Base-by-base conservation (phyloP, 352 stramenopile genomes). In the Pythium utonaiense region DNA sequence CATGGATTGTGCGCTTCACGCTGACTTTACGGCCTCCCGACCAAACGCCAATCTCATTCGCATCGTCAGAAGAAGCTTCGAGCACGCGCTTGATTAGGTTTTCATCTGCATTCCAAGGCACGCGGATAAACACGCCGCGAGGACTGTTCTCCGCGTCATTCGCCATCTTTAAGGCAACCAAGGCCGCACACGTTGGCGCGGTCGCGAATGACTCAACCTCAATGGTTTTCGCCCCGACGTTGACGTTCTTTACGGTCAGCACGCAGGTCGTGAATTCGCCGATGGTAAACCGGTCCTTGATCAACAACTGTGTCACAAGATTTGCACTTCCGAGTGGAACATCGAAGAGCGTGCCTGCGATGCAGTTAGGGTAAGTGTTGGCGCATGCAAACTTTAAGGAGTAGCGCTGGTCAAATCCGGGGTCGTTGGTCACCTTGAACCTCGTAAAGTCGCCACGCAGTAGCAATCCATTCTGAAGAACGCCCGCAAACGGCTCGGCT, bases 1-100 rank as follows among this genome's bases (percentile, higher is more conserved):
- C 93, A 30, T 97, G 80, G 31, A 98, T 89, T 27, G 74, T 92
- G 36, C 89, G 76, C n/a, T 75, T 68, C 9, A 98, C 93, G 27
- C 77, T 80, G 14, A 98, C 93, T 14, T 80, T 75, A 45, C 88
- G 80, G n/a, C 71, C 77, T n/a, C 40, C 61, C 17, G 34, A 33
- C 71, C 88, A 89, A 19, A 77, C 48, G 17, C 58, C 69, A 9
- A 49, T 55, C 60, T 88, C 70, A 2, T 74, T 66, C 12, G 31
- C 21, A 24, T 74, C 59, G 52, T 88, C 77, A 1, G 81, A 74
- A 14, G 77, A 73, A 8, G 76, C 71, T 64, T 90, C 75, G 7
- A 94, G 57, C 10, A 80, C 71, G 16, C 77, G 72, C 52, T 78
- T 50, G 14, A 83, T 71, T 3, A 81, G 61, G 21, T 59, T 71